A percentile compares a stretch with the other conserved stretches of the same genome.
Conservation (phyloP, 179 eudicot genomes). For the Gypsophila paniculata region DNA sequence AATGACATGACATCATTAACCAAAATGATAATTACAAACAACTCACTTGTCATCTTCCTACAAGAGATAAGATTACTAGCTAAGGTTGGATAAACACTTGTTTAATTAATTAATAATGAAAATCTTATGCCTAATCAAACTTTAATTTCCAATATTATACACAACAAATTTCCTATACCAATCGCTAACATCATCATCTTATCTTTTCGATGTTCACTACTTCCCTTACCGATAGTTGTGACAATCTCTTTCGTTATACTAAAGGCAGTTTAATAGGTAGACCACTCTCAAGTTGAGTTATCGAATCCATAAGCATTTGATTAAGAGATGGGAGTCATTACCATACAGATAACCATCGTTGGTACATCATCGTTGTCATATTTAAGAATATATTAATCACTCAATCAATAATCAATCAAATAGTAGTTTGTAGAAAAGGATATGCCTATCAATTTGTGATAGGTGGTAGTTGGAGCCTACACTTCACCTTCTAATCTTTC, state of each 20-base stretch:
- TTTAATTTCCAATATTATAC: background rate
- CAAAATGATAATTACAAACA: background rate
- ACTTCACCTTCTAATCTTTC: slow-evolving; percentile 20
- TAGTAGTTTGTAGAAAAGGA: slow-evolving; percentile 18
- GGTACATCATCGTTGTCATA: background rate
- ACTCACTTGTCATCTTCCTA: background rate
- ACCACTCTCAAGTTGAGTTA: too few relatives aligned
- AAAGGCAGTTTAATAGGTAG: too few relatives aligned
- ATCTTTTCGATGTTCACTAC: too few relatives aligned
- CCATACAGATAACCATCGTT: too few relatives aligned
- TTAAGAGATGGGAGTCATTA: too few relatives aligned
- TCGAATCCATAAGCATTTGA: too few relatives aligned
- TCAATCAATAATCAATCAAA: slow-evolving; percentile 25
- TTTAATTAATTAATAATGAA: slow-evolving; percentile 6
- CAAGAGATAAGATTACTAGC: slow-evolving; percentile 8
- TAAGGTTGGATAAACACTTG: slow-evolving; percentile 4
- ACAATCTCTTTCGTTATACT: too few relatives aligned
- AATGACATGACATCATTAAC: slow-evolving; percentile 17
- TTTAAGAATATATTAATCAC: slow-evolving; percentile 16
- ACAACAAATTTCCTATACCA: background rate
- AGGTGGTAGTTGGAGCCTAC: slow-evolving; percentile 26
- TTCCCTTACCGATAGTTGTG: too few relatives aligned
- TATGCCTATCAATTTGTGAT: slow-evolving; percentile 7
- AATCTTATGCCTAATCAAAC: slow-evolving; percentile 12
- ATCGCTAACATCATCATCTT: slow-evolving; percentile 9